phyloP scores from a whole-genome alignment of 106 monocot species.

The Triglochin maritima region DNA sequence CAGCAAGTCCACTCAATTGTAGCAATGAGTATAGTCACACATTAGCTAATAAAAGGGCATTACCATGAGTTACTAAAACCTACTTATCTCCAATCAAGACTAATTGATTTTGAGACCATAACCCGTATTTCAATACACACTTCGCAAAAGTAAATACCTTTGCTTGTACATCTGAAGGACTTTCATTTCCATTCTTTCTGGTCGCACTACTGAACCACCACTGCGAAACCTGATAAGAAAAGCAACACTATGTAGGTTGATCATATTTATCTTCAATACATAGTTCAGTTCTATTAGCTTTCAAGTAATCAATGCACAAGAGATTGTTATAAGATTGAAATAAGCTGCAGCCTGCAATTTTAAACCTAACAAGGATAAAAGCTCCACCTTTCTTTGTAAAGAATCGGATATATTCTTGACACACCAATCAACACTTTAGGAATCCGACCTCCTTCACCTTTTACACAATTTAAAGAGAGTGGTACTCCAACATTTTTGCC shows the following conservation, averaged over 20 bases:
- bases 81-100: too few species aligned
- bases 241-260: not conserved
- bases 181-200: constrained; percentile 67
- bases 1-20: not conserved
- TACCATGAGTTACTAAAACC: too few species aligned
- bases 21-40: not conserved
- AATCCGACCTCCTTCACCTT: constrained; percentile 55
- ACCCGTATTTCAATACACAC: too few species aligned
- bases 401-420: constrained; percentile 60
- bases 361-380: not conserved
- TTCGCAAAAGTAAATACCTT: constrained; percentile 29
- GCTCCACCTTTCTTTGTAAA: constrained; percentile 77
- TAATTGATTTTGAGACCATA: too few species aligned
- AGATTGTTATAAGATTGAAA: too few species aligned
- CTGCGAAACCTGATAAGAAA: constrained; percentile 38
- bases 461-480: constrained; percentile 80
- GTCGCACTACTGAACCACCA: constrained; percentile 73
- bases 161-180: constrained; percentile 47
- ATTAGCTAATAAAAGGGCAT: too few species aligned
- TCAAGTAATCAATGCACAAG: too few species aligned
- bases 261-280: too few species aligned
- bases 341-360: not conserved
- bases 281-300: too few species aligned
- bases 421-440: constrained; percentile 72
- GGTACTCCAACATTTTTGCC: constrained; percentile 56